Evolutionary conservation across 2,329 filamentous ascomycete species (phyloP), one percentile per base, ranked within the genome.

Genomic region (Epichloe gansuensis): DNA sequence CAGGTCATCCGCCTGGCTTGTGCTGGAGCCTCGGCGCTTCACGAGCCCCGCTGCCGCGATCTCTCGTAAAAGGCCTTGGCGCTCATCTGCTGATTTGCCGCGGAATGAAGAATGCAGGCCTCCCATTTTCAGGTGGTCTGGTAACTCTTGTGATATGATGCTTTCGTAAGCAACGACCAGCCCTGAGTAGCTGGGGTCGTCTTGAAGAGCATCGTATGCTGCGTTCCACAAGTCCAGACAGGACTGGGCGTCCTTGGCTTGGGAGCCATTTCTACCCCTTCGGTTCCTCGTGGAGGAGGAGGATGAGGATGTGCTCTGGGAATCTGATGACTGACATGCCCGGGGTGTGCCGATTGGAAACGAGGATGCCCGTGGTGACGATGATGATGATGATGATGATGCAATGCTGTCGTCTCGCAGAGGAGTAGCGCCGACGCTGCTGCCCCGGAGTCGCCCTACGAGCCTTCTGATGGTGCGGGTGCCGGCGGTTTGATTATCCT

Each of bases 141-240:
- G 65, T 12, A 69, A 55, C 48, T 65, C 63, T 38, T 68, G 63
- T 2, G 63, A 59, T 44, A 69, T 57, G 46, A 69, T 68, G 49
- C 57, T 60, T 53, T 69, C 67, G 55, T 69, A 69, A 3, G 66
- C 62, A 11, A 63, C 53, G 3, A 68, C 66, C 9, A 69, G 61
- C 7, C 59, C 62, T 6, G 60, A 51, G 12, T 63, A 63, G 34
- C 57, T 56, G 12, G 59, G 55, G 11, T 62, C 60, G 45, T 64
- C 60, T 34, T 65, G 61, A 13, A 69, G 58, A 1, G 55, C 48
- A 47, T 68, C 62, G 49, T 69, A 69, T 4, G 64, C 66, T 15
- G 61, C 51, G 46, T 64, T 66, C 67, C 67, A 69, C 13, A 68
- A 57, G 23, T 60, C 58, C 39, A 66, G 54, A 21, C 61, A 43